These are phyloP conservation scores for Bryoglossum gracile DNA, from an alignment of 495 filamentous ascomycete genomes.

Conservation along the genomic window DNA sequence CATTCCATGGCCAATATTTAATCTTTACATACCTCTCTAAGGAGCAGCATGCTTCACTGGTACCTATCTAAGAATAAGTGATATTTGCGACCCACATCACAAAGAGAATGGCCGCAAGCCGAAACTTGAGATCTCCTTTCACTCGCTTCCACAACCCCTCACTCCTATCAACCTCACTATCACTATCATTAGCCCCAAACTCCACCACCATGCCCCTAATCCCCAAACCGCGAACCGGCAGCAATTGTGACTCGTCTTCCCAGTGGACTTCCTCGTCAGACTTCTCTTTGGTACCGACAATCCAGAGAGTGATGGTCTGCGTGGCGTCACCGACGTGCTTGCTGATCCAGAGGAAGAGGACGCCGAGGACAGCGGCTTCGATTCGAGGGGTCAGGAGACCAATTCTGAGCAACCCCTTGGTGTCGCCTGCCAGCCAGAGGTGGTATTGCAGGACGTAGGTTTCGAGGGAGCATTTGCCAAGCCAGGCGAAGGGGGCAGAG, in stretches of 20 bases:
- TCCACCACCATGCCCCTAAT: neutral
- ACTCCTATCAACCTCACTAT: neutral
- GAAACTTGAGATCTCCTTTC: conserved; percentile 21
- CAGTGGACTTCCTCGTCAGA: neutral
- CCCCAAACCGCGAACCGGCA: neutral
- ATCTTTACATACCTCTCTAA: no score
- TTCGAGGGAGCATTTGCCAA: conserved; percentile 50
- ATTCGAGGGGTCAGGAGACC: conserved; percentile 33
- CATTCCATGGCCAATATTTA: no score
- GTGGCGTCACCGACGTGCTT: conserved; percentile 31
- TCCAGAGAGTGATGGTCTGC: conserved; percentile 31
- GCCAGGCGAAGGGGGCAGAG: conserved; percentile 41
- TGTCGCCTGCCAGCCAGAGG: conserved; percentile 55
- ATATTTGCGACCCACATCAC: conserved; percentile 27
- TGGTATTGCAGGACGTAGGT: conserved; percentile 55
- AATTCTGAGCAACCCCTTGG: conserved; percentile 43
- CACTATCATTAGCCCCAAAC: conserved; percentile 7
- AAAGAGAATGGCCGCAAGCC: conserved; percentile 21
- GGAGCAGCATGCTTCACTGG: no score
- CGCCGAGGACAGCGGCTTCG: conserved; percentile 33
- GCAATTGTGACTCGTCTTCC: neutral
- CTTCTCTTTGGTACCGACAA: conserved; percentile 31
- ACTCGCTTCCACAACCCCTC: neutral
- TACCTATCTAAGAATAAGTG: no score
- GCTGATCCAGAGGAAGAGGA: conserved; percentile 37